Evolutionary conservation across 768 basidiomycete species (phyloP), one percentile per base, ranked within the genome.

Genomic region (Russula sp.): DNA sequence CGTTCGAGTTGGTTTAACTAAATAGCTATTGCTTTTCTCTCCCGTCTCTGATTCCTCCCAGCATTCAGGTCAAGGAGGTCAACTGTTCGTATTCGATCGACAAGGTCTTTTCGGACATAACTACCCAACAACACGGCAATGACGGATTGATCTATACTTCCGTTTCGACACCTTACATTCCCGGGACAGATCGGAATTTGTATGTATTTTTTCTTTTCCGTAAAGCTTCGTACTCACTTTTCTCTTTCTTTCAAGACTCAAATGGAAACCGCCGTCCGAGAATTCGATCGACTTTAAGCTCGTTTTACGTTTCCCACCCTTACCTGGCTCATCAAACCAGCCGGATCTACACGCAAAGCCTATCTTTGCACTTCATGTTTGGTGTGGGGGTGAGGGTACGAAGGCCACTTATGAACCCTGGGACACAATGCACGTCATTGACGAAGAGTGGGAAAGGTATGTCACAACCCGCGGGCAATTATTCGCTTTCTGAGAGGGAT

Each of bases 281-380:
- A 99, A 99, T 73, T 95, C 94, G 1, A 89, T 98, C 70, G 97
- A 99, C 75, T 98, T 99, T 80, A 93, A 94, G 74, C 87, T 98
- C 32, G 83, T 94, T 55, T 79, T 99, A n/a, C 88, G 93, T 36
- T 99, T 98, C 74, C 94, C 96, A 0, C 84, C 93, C 1, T 74
- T 76, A 4, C 72, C 73, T 18, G 76, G 76, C 26, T 75, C 86
- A 57, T 80, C 83, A 0, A 69, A 76, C 8, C 75, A 85, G 69
- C 90, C 94, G 1, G 94, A 98, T 71, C 89, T 88, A 68, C 79
- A 79, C 64, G 87, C 87, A 13, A 98, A 94, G 73, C 97, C 97
- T 1, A 72, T 89, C 5, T 98, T 98, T 73, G 76, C 89, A 56
- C 79, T 99, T 34, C 77, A 94, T 65, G 86, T 87, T 18, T 98